Evolutionary conservation across 1,284 basidiomycete genomes (phyloP).

Genomic region (Ceratobasidium sp.): DNA sequence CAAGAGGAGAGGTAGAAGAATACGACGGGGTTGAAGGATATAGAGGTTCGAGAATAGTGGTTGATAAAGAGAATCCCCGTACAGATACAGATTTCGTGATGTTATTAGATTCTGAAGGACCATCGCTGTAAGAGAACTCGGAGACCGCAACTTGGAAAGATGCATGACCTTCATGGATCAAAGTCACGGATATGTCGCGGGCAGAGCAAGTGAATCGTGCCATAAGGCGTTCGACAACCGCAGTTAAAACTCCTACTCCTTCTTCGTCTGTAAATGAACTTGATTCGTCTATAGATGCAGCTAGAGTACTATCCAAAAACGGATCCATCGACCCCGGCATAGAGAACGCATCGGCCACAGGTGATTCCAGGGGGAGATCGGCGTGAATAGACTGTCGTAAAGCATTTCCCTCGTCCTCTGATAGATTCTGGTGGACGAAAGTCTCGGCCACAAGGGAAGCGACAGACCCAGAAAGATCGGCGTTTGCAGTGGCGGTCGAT

Average conservation of each 20-base stretch:
- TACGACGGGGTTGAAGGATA: conserved; percentile 23
- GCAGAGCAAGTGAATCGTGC: conserved; percentile 86
- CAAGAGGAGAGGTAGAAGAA: conserved; percentile 31
- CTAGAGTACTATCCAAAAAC: conserved; percentile 61
- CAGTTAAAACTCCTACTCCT: conserved; percentile 84
- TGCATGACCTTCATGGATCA: conserved; percentile 73
- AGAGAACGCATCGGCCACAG: conserved; percentile 51
- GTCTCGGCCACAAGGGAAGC: conserved; percentile 80
- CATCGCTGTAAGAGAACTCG: conserved; percentile 67
- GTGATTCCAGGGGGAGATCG: conserved; percentile 53
- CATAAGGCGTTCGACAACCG: conserved; percentile 85
- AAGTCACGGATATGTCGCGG: conserved; percentile 73
- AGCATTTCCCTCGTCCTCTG: conserved; percentile 75
- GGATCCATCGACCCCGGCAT: conserved; percentile 78
- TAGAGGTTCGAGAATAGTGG: conserved; percentile 41
- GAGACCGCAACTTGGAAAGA: conserved; percentile 71
- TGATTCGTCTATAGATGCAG: conserved; percentile 63
- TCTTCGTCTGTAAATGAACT: conserved; percentile 53
- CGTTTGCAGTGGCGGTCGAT: conserved; percentile 27
- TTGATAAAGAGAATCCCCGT: conserved; percentile 47
- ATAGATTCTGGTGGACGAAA: conserved; percentile 86
- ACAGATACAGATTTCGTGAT: conserved; percentile 42
- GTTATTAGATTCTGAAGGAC: conserved; percentile 36
- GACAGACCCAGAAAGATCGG: conserved; percentile 80
- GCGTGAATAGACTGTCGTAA: conserved; percentile 78